Conservation (phyloP, 306 rosid genomes). For the Rosa multiflora region DNA sequence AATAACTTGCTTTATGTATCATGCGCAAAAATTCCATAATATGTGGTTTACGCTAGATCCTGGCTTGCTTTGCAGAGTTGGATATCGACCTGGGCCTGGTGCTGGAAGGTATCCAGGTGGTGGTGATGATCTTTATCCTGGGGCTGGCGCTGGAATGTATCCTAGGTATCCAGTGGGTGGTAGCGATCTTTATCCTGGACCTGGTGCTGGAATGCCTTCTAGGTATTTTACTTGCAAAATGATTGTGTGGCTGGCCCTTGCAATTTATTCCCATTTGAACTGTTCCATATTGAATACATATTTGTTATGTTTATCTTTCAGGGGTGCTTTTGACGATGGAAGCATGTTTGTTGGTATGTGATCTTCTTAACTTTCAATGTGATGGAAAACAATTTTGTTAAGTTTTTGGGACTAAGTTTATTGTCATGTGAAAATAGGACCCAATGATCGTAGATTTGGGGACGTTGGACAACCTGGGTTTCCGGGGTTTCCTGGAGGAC, state of each 20-base stretch:
- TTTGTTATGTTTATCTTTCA: slow-evolving; percentile 29
- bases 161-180: slow-evolving; percentile 5
- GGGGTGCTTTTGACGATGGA: slow-evolving; percentile 56
- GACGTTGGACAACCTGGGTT: slow-evolving; percentile 40
- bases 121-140: background rate
- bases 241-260: slow-evolving; percentile 13
- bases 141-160: background rate
- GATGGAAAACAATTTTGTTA: background rate
- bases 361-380: background rate
- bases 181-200: slow-evolving; percentile 73
- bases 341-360: slow-evolving; percentile 74
- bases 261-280: background rate
- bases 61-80: slow-evolving; percentile 40
- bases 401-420: slow-evolving; percentile 3
- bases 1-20: background rate
- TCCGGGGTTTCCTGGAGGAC: slow-evolving; percentile 58
- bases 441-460: slow-evolving; percentile 67
- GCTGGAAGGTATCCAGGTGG: background rate
- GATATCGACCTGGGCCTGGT: slow-evolving; percentile 43
- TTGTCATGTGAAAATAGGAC: slow-evolving; percentile 48
- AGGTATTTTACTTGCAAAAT: slow-evolving; percentile 43
- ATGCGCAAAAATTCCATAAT: background rate
- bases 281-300: slow-evolving; percentile 1
- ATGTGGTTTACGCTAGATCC: slow-evolving; percentile 21
- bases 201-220: slow-evolving; percentile 72